These are phyloP conservation scores for Epichloe typhina DNA, from an alignment of 2,329 filamentous ascomycete genomes.

Conservation along the genomic window DNA sequence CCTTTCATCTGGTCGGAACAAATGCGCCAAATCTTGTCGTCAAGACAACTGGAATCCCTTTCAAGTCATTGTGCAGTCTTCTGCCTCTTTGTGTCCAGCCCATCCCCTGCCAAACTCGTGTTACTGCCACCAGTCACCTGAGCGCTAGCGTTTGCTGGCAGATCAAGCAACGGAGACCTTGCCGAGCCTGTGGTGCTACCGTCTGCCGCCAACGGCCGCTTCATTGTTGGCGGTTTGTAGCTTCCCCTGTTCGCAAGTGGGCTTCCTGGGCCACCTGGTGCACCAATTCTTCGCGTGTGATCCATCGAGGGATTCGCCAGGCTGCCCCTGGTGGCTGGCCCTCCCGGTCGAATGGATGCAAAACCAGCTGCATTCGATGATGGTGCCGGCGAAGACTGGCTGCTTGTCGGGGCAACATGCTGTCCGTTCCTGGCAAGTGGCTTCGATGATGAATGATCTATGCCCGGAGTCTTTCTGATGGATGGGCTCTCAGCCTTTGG, in stretches of 20 bases:
- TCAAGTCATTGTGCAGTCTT: constrained; percentile 18
- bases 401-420: constrained; percentile 33
- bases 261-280: constrained; percentile 39
- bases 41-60: not conserved
- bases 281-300: constrained; percentile 43
- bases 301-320: constrained; percentile 41
- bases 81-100: constrained; percentile 38
- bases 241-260: constrained; percentile 44
- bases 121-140: constrained; percentile 8
- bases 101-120: constrained; percentile 10
- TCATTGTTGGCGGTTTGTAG: constrained; percentile 48
- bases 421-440: constrained; percentile 49
- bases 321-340: constrained; percentile 22
- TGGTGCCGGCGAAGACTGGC: constrained; percentile 13
- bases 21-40: constrained; percentile 14
- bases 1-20: not conserved
- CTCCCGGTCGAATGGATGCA: constrained; percentile 17
- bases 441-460: constrained; percentile 68
- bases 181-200: constrained; percentile 10
- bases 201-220: constrained; percentile 30
- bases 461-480: constrained; percentile 75
- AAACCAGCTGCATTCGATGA: constrained; percentile 15
- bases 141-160: constrained; percentile 30
- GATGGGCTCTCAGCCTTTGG: constrained; percentile 68
- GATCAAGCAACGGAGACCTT: constrained; percentile 36